Evolutionary conservation across 75 land plant genomes (phyloP).

Genomic region (Pinus taeda): DNA sequence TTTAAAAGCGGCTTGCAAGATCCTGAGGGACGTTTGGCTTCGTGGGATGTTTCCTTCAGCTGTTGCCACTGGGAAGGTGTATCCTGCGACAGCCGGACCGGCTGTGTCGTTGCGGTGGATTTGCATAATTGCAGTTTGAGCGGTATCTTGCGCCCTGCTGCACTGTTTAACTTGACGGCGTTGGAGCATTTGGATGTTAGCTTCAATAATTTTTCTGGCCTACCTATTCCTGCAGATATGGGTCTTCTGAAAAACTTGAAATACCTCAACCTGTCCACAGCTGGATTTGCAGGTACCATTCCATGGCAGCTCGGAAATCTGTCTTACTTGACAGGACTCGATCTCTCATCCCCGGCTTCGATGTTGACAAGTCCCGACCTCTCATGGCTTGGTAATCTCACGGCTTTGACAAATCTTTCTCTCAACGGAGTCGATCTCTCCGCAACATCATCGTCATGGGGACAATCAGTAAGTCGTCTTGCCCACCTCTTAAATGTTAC

Average conservation of each 20-base stretch:
- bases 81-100: constrained; percentile 11
- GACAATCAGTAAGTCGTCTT: background rate
- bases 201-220: constrained; percentile 13
- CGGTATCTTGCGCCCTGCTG: no score
- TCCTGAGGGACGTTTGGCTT: background rate
- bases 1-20: constrained; percentile 13
- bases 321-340: background rate
- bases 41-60: constrained; percentile 12
- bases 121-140: background rate
- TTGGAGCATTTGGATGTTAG: constrained; percentile 26
- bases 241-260: constrained; percentile 13
- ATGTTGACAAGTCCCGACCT: background rate
- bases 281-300: constrained; percentile 16
- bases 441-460: background rate
- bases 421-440: constrained; percentile 2
- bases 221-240: constrained; percentile 17
- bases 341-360: background rate
- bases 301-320: constrained; percentile 26
- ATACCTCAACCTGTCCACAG: constrained; percentile 20
- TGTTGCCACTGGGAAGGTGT: constrained; percentile 31
- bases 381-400: background rate
- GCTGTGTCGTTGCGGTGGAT: constrained; percentile 11
- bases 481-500: background rate
- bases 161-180: constrained; percentile 16
- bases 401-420: background rate